Evolutionary conservation across 345 rosid genomes (phyloP), one percentile per base, ranked within the genome.

Genomic region (Camelina neglecta): DNA sequence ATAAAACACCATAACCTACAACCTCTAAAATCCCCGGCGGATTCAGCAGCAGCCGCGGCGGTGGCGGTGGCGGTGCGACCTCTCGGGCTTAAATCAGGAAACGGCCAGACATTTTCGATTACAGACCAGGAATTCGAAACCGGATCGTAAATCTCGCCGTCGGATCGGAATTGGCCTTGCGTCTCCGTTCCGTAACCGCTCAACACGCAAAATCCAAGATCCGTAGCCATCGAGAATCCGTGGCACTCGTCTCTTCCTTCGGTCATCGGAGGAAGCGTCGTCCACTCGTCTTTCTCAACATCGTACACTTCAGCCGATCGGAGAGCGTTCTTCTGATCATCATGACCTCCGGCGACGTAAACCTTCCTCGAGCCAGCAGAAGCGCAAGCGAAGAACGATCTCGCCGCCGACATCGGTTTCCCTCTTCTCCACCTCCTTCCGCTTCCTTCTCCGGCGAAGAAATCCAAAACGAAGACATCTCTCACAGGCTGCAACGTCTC

Each of bases 311-410:
- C 81, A 16, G 88, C 86, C 0, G 88, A 83, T 6, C 67, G 42
- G 20, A 88, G 63, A 1, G 89, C 89, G 65, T 85, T 86, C 66
- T 88, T 88, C 82, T 83, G 86, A 57, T 75, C 79, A n/a, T 86
- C 92, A 6, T 88, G 92, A 1, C 92, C 89, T 11, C 92, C 92
- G 7, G 88, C 89, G 11, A 87, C 89, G 57, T 76, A 83, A 56
- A 87, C 83, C 42, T 24, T 65, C 3, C 71, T 41, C 1, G 78
- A 33, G 7, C 88, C 84, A 4, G 72, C 82, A 2, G 74, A 75
- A 1, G 81, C 86, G 42, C 88, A 83, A 0, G 88, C 89, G 48
- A 84, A 85, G 65, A 85, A 87, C 71, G 88, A 84, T 1, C 92
- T 80, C 13, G 92, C 74, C 16, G 74, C 82, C 41, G 81, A 65